Base-by-base conservation (phyloP, 2,329 filamentous ascomycete species). In the Bimuria novae-zelandiae region DNA sequence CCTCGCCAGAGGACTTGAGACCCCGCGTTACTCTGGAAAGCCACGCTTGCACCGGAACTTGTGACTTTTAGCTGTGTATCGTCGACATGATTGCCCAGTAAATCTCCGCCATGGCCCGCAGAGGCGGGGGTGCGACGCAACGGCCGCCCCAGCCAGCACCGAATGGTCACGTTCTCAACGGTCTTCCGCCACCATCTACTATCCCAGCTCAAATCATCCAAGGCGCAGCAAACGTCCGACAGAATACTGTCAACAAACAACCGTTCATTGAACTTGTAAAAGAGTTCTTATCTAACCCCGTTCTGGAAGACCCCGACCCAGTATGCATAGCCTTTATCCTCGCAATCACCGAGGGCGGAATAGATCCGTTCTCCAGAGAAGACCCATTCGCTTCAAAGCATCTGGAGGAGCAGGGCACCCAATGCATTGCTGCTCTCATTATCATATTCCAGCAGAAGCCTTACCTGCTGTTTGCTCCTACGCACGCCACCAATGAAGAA, bases 121-220 rank as follows among this genome's bases (percentile, higher is more conserved):
- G 68, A 72, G 64, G 69, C 67, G 63, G 68, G 63, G 54, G 59
- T 47, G 61, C 68, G 41, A 66, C 62, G 29, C 70, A 71, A 49
- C 65, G 65, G 50, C 66, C 57, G 35, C 60, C 59, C 35, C 66
- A 60, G 16, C n/a, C n/a, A n/a, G n/a, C n/a, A n/a, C n/a, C n/a
- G n/a, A n/a, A n/a, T n/a, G n/a, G n/a, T n/a, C n/a, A n/a, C n/a
- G 49, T 57, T 33, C 17, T 51, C 1, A 65, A 62, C 29, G 62
- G 59, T 27, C 48, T 52, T 44, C 68, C 68, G 23, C 78, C 78
- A 33, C 89, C 91, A 11, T 96, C 92, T 14, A 95, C 92, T 8
- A 82, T 96, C 65, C 91, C 92, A 47, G 90, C 90, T 11, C 90
- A 95, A 73, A 86, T 97, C 52, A 90, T 94, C 59, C 87, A 90